Evolutionary conservation across 2,329 filamentous ascomycete genomes (phyloP).

Genomic region (Teratosphaeria gauchensis): DNA sequence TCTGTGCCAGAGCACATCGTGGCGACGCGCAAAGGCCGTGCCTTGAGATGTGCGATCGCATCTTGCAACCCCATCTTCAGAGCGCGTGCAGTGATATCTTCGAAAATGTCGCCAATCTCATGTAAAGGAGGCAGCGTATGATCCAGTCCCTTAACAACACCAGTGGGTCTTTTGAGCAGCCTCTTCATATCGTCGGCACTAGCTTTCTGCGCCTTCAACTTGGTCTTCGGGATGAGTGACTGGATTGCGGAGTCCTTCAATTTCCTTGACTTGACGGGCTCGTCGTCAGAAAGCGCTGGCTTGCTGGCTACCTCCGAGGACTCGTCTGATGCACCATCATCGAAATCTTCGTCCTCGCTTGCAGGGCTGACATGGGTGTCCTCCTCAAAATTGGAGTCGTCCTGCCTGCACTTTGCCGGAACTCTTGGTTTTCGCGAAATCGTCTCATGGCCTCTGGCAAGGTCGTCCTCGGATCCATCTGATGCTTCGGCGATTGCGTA

Average conservation of each 20-base stretch:
- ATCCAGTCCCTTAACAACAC: constrained; percentile 15
- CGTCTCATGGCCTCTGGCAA: background rate
- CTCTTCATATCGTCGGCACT: background rate
- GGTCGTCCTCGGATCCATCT: background rate
- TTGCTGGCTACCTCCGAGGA: too few relatives aligned
- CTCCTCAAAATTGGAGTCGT: background rate
- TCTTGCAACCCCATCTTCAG: constrained; percentile 25
- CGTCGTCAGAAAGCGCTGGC: too few relatives aligned
- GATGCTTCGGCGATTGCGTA: background rate
- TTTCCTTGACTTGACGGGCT: too few relatives aligned
- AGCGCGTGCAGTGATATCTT: constrained; percentile 36
- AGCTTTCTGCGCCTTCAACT: background rate
- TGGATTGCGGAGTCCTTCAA: too few relatives aligned
- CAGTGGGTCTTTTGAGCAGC: background rate
- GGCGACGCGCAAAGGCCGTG: constrained; percentile 44
- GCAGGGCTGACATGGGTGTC: background rate
- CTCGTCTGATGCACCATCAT: background rate
- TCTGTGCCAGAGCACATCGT: constrained; percentile 77
- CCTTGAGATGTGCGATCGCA: constrained; percentile 27
- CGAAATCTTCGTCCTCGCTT: background rate
- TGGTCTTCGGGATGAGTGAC: too few relatives aligned
- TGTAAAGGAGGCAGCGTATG: constrained; percentile 36
- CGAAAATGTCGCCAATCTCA: constrained; percentile 41
- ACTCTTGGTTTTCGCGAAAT: background rate
- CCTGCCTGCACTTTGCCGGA: background rate